Evolutionary conservation across 2,329 filamentous ascomycete species (phyloP).

Genomic region (Aspergillus aculeatinus): DNA sequence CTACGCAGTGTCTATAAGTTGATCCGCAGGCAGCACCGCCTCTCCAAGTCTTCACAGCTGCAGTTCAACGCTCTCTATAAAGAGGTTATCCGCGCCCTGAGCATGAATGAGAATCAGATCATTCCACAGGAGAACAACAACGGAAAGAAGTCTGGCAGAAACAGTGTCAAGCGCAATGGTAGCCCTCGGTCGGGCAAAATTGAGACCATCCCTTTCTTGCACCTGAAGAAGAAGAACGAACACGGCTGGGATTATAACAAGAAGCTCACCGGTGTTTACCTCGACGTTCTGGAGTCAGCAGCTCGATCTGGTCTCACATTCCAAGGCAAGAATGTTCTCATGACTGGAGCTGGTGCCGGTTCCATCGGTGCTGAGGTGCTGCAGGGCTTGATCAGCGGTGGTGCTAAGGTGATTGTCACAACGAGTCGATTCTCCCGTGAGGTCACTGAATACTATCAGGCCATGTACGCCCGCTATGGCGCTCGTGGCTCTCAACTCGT

Average conservation of each 20-base stretch:
- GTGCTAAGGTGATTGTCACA: conserved; percentile 93
- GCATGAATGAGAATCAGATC: conserved; percentile 98
- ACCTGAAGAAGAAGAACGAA: conserved; percentile 94
- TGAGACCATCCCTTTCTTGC: conserved; percentile 95
- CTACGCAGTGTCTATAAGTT: conserved; percentile 94
- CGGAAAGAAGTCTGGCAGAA: conserved; percentile 56
- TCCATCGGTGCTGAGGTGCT: conserved; percentile 97
- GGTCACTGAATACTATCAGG: conserved; percentile 98
- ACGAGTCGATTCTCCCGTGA: conserved; percentile 95
- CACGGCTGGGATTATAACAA: conserved; percentile 99
- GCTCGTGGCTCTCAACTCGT: conserved; percentile 93
- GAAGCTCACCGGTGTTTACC: conserved; percentile 89
- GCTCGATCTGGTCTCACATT: conserved; percentile 86
- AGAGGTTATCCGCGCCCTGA: conserved; percentile 88
- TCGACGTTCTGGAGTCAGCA: conserved; percentile 86
- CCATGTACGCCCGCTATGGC: conserved; percentile 94
- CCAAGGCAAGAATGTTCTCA: conserved; percentile 91
- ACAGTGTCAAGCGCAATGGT: conserved; percentile 50
- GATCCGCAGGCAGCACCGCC: conserved; percentile 96
- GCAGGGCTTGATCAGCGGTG: conserved; percentile 92
- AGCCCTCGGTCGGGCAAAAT: conserved; percentile 77
- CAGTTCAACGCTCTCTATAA: conserved; percentile 95
- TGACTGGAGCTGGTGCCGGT: conserved; percentile 96
- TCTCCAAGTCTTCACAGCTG: conserved; percentile 92
- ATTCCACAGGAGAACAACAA: conserved; percentile 78